Evolutionary conservation across 2,329 filamentous ascomycete species (phyloP), one percentile per base, ranked within the genome.

Genomic region (Akanthomyces muscarius): DNA sequence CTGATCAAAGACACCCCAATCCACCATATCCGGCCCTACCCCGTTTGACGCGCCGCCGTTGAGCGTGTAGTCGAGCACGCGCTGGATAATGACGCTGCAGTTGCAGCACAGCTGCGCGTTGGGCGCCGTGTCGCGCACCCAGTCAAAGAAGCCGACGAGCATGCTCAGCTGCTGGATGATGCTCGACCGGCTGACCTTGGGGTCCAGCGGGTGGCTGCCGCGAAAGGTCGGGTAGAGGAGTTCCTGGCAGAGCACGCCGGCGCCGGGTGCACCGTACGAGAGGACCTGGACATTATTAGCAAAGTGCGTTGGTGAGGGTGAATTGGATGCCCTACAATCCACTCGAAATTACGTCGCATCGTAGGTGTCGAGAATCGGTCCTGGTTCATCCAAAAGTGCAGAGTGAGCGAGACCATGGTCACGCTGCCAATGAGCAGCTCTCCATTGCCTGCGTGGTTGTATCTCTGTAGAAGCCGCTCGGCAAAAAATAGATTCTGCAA

Each of bases 401-500:
- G 69, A 0, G 79, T 81, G 11, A 79, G 66, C 0, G 76, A 74
- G 0, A 83, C 77, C 72, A 83, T 76, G 65, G 82, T 77, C 21
- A 77, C 80, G 45, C 80, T 81, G 28, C 78, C 74, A 1, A 76
- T 69, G 5, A 83, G 69, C 7, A 82, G 70, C 14, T 78, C 73
- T 0, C 75, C 75, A 10, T 75, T 72, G 14, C 76, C 73, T 0
- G 71, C 66, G 13, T 76, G 70, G 0, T 76, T 75, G 2, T 72
- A 70, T 28, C 81, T 83, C 30, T 82, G 75, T 10, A 87, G 71
- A 0, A 87, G 76, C 18, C 85, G 77, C 62, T 87, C 82, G 5
- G 86, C 73, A 10, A 87, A 78, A 62, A 88, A 86, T 2, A 83
- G 73, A 42, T 86, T 86, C 42, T 86, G 81, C 0, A 86, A 70